Evolutionary conservation across 78 protist species (phyloP), one percentile per base, ranked within the genome.

Genomic region (Isochrysis galbana): DNA sequence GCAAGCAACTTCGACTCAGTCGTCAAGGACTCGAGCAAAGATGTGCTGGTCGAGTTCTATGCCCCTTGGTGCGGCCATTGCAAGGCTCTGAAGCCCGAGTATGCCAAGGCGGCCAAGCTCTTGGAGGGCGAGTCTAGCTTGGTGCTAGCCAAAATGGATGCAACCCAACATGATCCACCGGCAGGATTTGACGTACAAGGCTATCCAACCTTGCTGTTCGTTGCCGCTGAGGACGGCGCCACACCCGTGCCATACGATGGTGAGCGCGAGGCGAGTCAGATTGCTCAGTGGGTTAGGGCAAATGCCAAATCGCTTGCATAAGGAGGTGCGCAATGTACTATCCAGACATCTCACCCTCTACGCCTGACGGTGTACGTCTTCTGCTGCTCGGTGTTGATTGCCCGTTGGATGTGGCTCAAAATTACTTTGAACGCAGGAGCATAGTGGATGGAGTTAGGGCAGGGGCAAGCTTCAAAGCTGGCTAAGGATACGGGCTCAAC

Each of bases 11-110:
- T 91, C 38, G 90, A 54, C 54, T 72, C 92, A 39, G 67, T 41
- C 70, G 48, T 94, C 34, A 91, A 61, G 51, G 89, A 93, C 82
- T 7, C 39, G 70, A 26, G n/a, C 51, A 88, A 89, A 69, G 48
- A 93, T 54, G 93, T 80, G 38, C 78, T 96, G 26, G 93, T 96
- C 70, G 92, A 94, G 88, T 95, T 90, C 80, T 94, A 80, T 80
- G 95, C 92, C 38, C 95, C 92, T 42, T 91, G 93, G 93, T 91
- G 93, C 74, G 93, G 93, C 46, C 93, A 91, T 23, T 91, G 93
- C 61, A 70, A 91, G 74, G 1, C 61, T 25, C 74, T 91, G 39
- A 46, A 34, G 38, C 89, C 87, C 41, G 51, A 36, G 19, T 91
- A 45, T 29, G 93, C 87, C 36, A 39, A 91, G 61, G 21, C 61